phyloP scores from a whole-genome alignment of 2,329 filamentous ascomycete genomes.

The Colletotrichum sp. region DNA sequence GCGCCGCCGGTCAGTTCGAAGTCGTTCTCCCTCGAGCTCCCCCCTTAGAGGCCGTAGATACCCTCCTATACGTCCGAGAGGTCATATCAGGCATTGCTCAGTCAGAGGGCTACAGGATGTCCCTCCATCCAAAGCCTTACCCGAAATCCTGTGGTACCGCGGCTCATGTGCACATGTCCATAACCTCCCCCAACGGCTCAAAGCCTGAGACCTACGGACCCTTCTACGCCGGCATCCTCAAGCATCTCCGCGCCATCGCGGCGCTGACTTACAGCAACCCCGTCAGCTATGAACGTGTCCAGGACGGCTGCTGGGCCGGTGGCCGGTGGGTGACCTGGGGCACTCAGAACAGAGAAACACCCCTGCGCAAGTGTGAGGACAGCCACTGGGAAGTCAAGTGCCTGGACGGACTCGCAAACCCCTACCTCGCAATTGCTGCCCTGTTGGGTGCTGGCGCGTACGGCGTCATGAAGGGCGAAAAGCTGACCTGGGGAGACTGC shows the following conservation, averaged over 20 bases:
- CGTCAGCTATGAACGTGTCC: conserved; percentile 71
- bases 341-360: conserved; percentile 78
- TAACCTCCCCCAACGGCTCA: conserved; percentile 51
- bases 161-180: conserved; percentile 73
- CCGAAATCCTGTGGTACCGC: conserved; percentile 64
- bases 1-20: conserved; percentile 77
- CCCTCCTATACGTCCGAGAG: conserved; percentile 72
- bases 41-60: conserved; percentile 73
- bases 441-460: conserved; percentile 64
- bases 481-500: conserved; percentile 59
- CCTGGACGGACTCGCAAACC: conserved; percentile 81
- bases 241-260: conserved; percentile 67
- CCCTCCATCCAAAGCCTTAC: conserved; percentile 76
- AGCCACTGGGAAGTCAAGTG: conserved; percentile 81
- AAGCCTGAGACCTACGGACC: conserved; percentile 55
- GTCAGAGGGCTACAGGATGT: conserved; percentile 67
- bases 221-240: conserved; percentile 76
- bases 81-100: conserved; percentile 70
- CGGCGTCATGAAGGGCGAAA: conserved; percentile 49
- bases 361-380: conserved; percentile 68
- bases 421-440: conserved; percentile 71
- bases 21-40: conserved; percentile 69
- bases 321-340: conserved; percentile 83
- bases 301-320: conserved; percentile 77
- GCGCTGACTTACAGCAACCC: conserved; percentile 73